phyloP scores from a whole-genome alignment of 352 stramenopile genomes.

The Achlya hypogyna region DNA sequence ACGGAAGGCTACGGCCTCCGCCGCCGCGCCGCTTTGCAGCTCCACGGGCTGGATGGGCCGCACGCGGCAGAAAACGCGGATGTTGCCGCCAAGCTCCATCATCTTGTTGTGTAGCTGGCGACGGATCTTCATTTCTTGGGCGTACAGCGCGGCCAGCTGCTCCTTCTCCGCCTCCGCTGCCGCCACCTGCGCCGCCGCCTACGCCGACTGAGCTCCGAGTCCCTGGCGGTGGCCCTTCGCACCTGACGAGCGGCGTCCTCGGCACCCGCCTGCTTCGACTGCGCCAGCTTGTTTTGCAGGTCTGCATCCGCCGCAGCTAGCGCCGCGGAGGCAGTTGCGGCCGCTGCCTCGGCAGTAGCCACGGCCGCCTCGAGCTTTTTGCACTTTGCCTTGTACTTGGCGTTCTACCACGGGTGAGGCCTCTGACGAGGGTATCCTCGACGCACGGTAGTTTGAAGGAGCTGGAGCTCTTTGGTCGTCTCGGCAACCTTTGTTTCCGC shows the following conservation, averaged over 20 bases:
- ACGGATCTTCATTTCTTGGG: slow-evolving; percentile 56
- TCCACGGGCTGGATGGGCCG: slow-evolving; percentile 75
- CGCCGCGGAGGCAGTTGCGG: slow-evolving; percentile 30
- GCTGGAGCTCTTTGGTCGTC: slow-evolving; percentile 3
- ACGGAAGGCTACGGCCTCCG: slow-evolving; percentile 56
- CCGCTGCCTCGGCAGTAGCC: neutral
- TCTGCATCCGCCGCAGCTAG: slow-evolving; percentile 28
- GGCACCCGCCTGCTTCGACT: slow-evolving; percentile 10
- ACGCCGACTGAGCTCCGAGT: neutral
- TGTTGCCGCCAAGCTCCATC: slow-evolving; percentile 90
- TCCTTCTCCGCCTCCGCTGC: slow-evolving; percentile 50
- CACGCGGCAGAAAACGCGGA: slow-evolving; percentile 88
- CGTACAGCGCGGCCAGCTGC: slow-evolving; percentile 48
- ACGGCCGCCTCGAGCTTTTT: slow-evolving; percentile 7
- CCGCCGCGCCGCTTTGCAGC: slow-evolving; percentile 55
- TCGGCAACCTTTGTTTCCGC: too few relatives aligned
- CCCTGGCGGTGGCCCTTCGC: neutral
- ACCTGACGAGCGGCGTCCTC: slow-evolving; percentile 1
- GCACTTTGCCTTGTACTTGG: neutral
- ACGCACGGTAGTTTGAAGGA: neutral
- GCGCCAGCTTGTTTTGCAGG: slow-evolving; percentile 17
- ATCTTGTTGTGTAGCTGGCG: slow-evolving; percentile 83
- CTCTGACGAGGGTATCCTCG: neutral
- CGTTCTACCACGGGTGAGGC: neutral
- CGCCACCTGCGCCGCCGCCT: slow-evolving; percentile 29